These are phyloP conservation scores for Rehmannia glutinosa DNA, from an alignment of 257 asterid species.

Conservation along the genomic window DNA sequence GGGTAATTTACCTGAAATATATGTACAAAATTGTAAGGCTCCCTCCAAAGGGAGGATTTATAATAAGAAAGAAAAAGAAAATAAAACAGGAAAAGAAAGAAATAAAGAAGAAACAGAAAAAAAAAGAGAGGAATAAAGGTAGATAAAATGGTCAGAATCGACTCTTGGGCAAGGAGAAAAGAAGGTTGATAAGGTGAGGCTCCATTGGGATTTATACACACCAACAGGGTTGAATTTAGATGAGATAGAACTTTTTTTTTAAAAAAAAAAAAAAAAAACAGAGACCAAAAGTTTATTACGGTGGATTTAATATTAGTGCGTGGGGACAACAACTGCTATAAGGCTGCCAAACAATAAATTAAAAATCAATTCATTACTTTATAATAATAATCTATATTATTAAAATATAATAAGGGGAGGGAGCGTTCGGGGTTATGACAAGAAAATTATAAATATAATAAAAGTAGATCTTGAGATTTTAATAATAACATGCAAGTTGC, in stretches of 20 bases:
- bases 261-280: not conserved
- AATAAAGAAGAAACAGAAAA: not conserved
- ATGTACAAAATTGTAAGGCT: constrained; percentile 44
- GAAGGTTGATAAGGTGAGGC: constrained; percentile 32
- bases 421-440: constrained; percentile 28
- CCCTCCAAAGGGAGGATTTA: constrained; percentile 20
- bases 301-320: constrained; percentile 30
- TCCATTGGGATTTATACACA: constrained; percentile 36
- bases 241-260: not conserved
- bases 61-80: not conserved
- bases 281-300: constrained; percentile 14
- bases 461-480: constrained; percentile 26
- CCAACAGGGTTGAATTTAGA: not conserved
- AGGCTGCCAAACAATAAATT: constrained; percentile 36
- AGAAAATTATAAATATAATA: not conserved
- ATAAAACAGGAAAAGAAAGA: not conserved
- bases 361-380: not conserved
- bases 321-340: constrained; percentile 49
- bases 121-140: constrained; percentile 17
- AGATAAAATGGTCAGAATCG: constrained; percentile 40
- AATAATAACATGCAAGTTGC: constrained; percentile 25
- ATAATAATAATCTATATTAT: not conserved
- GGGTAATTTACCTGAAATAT: constrained; percentile 39
- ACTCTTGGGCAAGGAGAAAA: constrained; percentile 38
- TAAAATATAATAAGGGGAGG: constrained; percentile 5